Base-by-base conservation (phyloP, 257 asterid species). In the Galeopsis tetrahit region DNA sequence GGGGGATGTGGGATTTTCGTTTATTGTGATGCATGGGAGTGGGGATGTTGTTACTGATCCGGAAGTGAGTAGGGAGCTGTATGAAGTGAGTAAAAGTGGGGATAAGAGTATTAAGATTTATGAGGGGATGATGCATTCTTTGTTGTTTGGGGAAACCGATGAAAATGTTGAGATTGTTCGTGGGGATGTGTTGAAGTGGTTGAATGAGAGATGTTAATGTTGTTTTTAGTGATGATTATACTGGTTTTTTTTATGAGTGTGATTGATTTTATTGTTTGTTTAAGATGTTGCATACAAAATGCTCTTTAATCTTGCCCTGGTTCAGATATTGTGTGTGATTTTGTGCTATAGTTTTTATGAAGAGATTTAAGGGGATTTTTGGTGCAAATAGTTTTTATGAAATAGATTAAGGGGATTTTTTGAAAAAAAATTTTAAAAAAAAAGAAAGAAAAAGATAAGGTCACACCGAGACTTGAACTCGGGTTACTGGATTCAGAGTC, bases 401-500 rank as follows among this genome's bases (percentile, higher is more conserved):
- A n/a, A n/a, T n/a, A n/a, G n/a, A n/a, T n/a, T n/a, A n/a, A n/a
- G n/a, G n/a, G n/a, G n/a, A n/a, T n/a, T n/a, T n/a, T n/a, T n/a
- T n/a, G n/a, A n/a, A n/a, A n/a, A n/a, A n/a, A n/a, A n/a, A n/a
- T n/a, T n/a, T n/a, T n/a, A n/a, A n/a, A n/a, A n/a, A n/a, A n/a
- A n/a, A n/a, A n/a, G n/a, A n/a, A n/a, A n/a, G n/a, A n/a, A n/a
- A n/a, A n/a, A n/a, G n/a, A n/a, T n/a, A n/a, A 86, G 91, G 93
- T 88, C 91, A 90, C 88, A 90, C 93, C 96, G 90, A 90, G 92
- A 90, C 44, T 88, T 88, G 96, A 88, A 87, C 92, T 87, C 96
- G 97, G 92, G 89, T 83, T 90, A 88, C 90, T 89, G 90, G 92
- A 88, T 88, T 90, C 93, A 90, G 97, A 88, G 93, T 87, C 97